Conservation (phyloP, 1,284 basidiomycete genomes). For the Lignosus rhinocerotis region DNA sequence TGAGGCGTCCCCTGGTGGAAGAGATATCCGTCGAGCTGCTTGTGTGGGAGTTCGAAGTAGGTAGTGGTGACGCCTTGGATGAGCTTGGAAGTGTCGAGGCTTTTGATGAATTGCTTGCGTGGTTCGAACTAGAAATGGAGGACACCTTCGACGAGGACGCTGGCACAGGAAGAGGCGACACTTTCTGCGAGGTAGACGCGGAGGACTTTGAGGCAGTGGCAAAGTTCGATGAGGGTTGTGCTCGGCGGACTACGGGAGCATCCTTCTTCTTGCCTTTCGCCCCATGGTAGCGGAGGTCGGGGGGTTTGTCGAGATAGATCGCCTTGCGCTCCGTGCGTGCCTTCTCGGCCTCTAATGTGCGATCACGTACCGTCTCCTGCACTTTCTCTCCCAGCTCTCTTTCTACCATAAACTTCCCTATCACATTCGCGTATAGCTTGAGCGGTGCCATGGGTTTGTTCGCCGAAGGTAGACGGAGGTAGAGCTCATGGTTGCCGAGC, state of each 20-base stretch:
- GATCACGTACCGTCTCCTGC: constrained; percentile 55
- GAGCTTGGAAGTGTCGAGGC: not conserved
- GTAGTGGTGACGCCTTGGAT: constrained; percentile 20
- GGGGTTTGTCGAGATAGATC: constrained; percentile 49
- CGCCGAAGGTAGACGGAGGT: constrained; percentile 58
- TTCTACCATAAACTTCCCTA: constrained; percentile 65
- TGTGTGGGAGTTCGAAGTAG: constrained; percentile 18
- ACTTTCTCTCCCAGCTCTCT: constrained; percentile 55
- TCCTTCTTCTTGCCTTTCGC: constrained; percentile 35
- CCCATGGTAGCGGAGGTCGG: constrained; percentile 19
- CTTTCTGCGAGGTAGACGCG: not conserved
- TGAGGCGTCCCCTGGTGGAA: constrained; percentile 41
- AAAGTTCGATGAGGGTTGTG: constrained; percentile 3
- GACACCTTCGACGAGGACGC: constrained; percentile 3
- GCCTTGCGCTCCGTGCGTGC: constrained; percentile 54
- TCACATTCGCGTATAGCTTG: constrained; percentile 69
- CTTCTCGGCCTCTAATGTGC: constrained; percentile 55
- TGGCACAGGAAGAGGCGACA: not conserved
- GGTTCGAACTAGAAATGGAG: constrained; percentile 5
- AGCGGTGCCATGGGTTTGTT: constrained; percentile 60
- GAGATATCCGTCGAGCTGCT: constrained; percentile 3
- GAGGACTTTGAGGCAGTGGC: not conserved
- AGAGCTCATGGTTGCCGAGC: constrained; percentile 59
- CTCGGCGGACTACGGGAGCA: constrained; percentile 13
- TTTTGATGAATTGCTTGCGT: not conserved